Evolutionary conservation across 2,329 filamentous ascomycete genomes (phyloP).

Genomic region (Aspergillus novoparasiticus): DNA sequence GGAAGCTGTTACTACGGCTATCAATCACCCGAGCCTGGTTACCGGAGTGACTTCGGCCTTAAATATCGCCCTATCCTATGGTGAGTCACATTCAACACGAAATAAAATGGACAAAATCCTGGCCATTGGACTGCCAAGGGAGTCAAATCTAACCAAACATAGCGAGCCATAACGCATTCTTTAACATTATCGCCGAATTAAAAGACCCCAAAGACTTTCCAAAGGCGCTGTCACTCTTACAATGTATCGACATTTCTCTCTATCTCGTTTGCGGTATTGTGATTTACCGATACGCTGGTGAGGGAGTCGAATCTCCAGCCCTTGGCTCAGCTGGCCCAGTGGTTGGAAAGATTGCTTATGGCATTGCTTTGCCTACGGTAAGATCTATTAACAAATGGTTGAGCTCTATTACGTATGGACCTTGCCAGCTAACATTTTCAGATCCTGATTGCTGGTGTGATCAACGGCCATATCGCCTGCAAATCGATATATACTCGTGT

Average conservation of each 20-base stretch:
- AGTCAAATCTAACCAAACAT: not conserved
- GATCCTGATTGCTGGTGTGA: constrained; percentile 69
- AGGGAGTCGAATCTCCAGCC: constrained; percentile 63
- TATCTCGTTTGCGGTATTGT: constrained; percentile 68
- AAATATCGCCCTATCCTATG: constrained; percentile 8
- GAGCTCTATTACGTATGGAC: not conserved
- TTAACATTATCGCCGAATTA: constrained; percentile 65
- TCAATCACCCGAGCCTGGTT: not conserved
- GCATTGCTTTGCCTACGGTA: constrained; percentile 64
- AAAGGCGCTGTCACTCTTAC: constrained; percentile 63
- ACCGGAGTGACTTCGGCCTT: not conserved
- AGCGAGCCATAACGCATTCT: constrained; percentile 65
- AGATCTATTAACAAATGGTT: not conserved
- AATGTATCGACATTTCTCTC: constrained; percentile 60
- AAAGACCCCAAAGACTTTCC: constrained; percentile 60
- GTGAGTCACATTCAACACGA: constrained; percentile 45
- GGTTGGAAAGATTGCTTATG: constrained; percentile 65
- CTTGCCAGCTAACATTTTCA: not conserved
- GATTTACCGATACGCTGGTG: constrained; percentile 67
- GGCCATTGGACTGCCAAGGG: not conserved
- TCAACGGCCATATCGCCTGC: constrained; percentile 65
- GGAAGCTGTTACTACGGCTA: constrained; percentile 16
- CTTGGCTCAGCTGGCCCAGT: constrained; percentile 60
- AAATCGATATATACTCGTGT: constrained; percentile 66
- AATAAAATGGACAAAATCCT: constrained; percentile 22